Evolutionary conservation across 106 monocot genomes (phyloP), one percentile per base, ranked within the genome.

Genomic region (Chionographis japonica): DNA sequence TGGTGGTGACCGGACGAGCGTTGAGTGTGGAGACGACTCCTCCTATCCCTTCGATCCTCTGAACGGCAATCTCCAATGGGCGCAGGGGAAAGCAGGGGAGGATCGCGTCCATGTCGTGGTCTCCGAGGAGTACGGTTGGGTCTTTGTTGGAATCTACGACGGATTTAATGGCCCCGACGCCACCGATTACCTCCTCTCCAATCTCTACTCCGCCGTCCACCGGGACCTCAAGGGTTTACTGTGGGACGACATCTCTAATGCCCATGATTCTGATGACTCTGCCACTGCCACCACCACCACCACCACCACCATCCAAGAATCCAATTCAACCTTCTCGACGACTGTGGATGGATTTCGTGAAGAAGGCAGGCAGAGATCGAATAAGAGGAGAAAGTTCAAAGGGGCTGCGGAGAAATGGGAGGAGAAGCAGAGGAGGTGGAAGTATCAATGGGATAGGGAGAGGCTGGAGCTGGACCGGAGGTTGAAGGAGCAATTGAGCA

Each of bases 161-260:
- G 73, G 79, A 8, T 79, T 79, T 63, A 79, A 79, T 18, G 79
- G 79, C 62, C 79, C 79, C 14, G 80, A 80, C 46, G 80, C 81
- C 49, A 66, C 81, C 27, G 81, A 81, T 43, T 81, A 65, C 72
- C 72, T 81, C 11, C 75, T 81, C 64, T 70, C 70, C n/a, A 70
- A 81, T 56, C 72, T 81, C 54, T 81, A 81, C 39, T n/a, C 60
- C 7, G 52, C 69, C 15, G 62, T 81, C 0, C 71, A 76, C 5
- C 9, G 15, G 4, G 81, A 81, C 75, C 74, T 80, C 52, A 70
- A 80, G 8, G 79, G 73, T 4, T 8, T 74, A 0, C 63, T 79
- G 14, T 79, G 72, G 73, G 66, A 56, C 8, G 68, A 73, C 40
- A 56, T 43, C 12, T 19, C 11, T 37, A 54, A 38, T 3, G 8